phyloP scores from a whole-genome alignment of 2,329 filamentous ascomycete species.

The Coniella vitis region DNA sequence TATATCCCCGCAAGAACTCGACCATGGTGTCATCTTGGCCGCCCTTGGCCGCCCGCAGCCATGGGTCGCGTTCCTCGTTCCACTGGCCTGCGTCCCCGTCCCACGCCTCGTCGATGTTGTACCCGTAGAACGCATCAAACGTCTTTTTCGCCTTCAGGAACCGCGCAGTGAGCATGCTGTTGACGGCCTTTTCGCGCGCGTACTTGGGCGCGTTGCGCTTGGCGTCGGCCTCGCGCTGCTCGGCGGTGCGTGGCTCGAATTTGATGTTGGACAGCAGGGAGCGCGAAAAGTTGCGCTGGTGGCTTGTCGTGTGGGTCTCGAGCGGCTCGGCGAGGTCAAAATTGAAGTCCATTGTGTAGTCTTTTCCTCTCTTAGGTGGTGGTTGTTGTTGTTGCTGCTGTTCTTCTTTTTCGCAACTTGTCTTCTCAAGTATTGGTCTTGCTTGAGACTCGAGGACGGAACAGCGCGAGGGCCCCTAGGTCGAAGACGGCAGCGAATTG shows the following conservation, averaged over 20 bases:
- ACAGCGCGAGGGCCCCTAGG: no score
- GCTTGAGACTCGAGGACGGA: no score
- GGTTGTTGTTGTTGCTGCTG: neutral
- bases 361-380: neutral
- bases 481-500: no score
- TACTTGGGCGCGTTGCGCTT: conserved; percentile 17
- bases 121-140: conserved; percentile 16
- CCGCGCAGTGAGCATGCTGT: conserved; percentile 17
- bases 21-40: conserved; percentile 10
- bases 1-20: conserved; percentile 15
- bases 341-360: conserved; percentile 1
- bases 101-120: conserved; percentile 15
- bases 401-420: neutral
- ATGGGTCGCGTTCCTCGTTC: conserved; percentile 15
- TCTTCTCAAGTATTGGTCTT: no score
- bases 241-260: conserved; percentile 15
- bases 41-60: conserved; percentile 13
- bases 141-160: conserved; percentile 18
- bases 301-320: conserved; percentile 2
- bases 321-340: conserved; percentile 10
- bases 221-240: conserved; percentile 17
- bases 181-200: conserved; percentile 16
- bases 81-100: conserved; percentile 7
- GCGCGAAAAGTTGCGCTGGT: conserved; percentile 5
- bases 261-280: conserved; percentile 11